Evolutionary conservation across 2,329 filamentous ascomycete genomes (phyloP).

Genomic region (Kalmusia sp.): DNA sequence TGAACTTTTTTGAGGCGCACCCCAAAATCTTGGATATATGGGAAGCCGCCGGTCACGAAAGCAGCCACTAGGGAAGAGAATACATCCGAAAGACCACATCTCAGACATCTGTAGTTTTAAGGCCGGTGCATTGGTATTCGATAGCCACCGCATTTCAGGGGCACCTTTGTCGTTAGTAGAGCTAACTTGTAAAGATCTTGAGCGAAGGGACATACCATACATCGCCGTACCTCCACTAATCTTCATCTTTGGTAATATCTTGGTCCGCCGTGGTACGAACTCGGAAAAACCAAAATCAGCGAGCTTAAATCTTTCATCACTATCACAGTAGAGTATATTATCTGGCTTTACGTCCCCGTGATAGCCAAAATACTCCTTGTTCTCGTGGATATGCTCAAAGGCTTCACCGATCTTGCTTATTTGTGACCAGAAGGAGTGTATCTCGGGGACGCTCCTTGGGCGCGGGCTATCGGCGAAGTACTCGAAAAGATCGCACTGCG

Average conservation of each 20-base stretch:
- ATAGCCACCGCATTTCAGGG: not conserved
- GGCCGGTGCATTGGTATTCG: not conserved
- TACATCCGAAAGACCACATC: not conserved
- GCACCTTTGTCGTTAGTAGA: not conserved
- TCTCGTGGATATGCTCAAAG: conserved; percentile 28
- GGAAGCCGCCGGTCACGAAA: not conserved
- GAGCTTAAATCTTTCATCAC: conserved; percentile 45
- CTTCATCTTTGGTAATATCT: not conserved
- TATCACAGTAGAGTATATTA: conserved; percentile 49
- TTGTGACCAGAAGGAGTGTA: conserved; percentile 35
- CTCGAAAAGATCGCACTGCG: conserved; percentile 39
- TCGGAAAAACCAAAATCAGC: conserved; percentile 47
- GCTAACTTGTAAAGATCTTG: not conserved
- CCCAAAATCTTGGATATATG: not conserved
- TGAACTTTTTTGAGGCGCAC: not conserved
- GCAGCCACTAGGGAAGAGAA: not conserved
- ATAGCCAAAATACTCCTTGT: conserved; percentile 33
- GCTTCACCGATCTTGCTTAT: conserved; percentile 33
- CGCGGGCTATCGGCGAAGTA: conserved; percentile 29
- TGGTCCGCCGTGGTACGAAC: conserved; percentile 19
- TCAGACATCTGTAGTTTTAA: not conserved
- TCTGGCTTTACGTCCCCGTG: conserved; percentile 54
- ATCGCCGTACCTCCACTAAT: conserved; percentile 39
- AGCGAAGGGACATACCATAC: conserved; percentile 36
- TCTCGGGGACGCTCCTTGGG: conserved; percentile 27